Evolutionary conservation across 371 early-diverging fungal species (phyloP), one percentile per base, ranked within the genome.

Genomic region (Mucor racemosus): DNA sequence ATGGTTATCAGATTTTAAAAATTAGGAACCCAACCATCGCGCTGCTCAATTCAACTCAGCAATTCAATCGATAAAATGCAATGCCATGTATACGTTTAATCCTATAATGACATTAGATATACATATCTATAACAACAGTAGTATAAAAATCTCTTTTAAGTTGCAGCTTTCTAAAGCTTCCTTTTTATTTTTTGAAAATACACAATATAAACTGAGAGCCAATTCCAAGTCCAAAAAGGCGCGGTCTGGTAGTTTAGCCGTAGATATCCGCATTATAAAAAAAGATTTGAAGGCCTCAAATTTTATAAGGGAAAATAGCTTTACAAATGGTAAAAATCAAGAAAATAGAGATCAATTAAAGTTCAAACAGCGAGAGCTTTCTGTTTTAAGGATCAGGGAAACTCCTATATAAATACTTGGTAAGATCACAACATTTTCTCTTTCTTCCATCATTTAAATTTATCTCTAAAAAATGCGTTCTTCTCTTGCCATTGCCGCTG

Each of bases 401-500:
- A 31, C 31, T 21, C 31, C 21, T 19, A 19, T 53, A 53, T 53
- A 62, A 62, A 62, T 62, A 50, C n/a, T 35, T 21, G 35, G 1
- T n/a, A 14, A 48, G 34, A 21, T 61, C 7, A 40, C 19, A 7
- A 1, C 10, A 39, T 5, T 34, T 31, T 58, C 36, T 58, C 39
- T 38, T 56, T 34, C 50, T 11, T 41, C 13, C 36, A 14, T 38
- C 17, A 62, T 31, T 26, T 36, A 21, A 11, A 48, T 54, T 36
- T 39, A 26, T 17, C 14, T 19, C 21, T 50, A 15, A 19, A 65
- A 59, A 10, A 65, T 65, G 66, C 66, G 46, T 46, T 39, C 59
- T 41, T 3, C 58, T 21, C 36, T 58, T 53, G 60, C 58, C 35
- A 36, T 60, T 36, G 36, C 67, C 31, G 35, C 57, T 60, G 67